Conservation (phyloP, 2,329 filamentous ascomycete genomes). For the Neobulgaria alba region DNA sequence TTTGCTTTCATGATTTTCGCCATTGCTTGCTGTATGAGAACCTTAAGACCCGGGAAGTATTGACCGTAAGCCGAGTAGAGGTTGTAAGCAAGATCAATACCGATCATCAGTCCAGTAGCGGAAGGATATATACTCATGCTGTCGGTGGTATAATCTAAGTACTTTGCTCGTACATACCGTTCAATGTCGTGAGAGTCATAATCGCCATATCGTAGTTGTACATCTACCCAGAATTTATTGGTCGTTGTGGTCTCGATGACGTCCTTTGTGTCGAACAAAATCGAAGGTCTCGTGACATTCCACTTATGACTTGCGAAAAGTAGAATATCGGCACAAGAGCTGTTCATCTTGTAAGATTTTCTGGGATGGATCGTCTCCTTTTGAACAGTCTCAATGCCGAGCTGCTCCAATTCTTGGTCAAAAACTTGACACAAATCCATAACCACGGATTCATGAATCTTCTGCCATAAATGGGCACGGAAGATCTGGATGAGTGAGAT, state of each 20-base stretch:
- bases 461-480: conserved; percentile 99
- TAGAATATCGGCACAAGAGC: conserved; percentile 93
- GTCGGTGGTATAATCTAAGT: conserved; percentile 96
- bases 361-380: conserved; percentile 98
- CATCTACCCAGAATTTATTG: conserved; percentile 99
- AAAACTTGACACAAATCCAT: conserved; percentile 99
- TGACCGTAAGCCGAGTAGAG: conserved; percentile 96
- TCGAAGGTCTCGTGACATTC: conserved; percentile 90
- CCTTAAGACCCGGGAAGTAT: conserved; percentile 97
- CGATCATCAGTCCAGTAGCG: conserved; percentile 93
- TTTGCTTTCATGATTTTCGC: conserved; percentile 99
- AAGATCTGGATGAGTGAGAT: conserved; percentile 99
- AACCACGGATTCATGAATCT: conserved; percentile 96
- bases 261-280: conserved; percentile 94
- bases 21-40: conserved; percentile 95
- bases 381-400: conserved; percentile 95
- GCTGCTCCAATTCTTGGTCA: conserved; percentile 89
- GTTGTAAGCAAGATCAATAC: conserved; percentile 96
- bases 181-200: conserved; percentile 99
- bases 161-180: conserved; percentile 93
- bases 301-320: conserved; percentile 97
- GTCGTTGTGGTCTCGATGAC: conserved; percentile 87
- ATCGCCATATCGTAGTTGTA: conserved; percentile 92
- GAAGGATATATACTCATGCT: conserved; percentile 98
- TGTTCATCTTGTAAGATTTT: conserved; percentile 99